A percentile compares a stretch with the other conserved stretches of the same genome.
Conservation (phyloP, 192 early-diverging fungal genomes). For the Coemansia sp. region DNA sequence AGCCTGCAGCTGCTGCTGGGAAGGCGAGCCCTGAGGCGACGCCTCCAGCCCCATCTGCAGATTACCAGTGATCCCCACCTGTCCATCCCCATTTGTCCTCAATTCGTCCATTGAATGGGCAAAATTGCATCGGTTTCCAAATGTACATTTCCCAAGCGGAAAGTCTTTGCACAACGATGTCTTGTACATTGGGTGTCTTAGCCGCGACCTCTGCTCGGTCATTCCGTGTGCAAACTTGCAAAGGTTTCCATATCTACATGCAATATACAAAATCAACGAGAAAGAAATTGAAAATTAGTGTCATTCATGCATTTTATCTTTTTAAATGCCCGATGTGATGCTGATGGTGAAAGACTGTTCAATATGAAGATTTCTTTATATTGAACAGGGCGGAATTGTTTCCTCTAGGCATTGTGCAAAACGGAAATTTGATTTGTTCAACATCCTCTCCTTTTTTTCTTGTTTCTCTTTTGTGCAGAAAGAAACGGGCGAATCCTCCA, state of each 20-base stretch:
- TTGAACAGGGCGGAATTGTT: too few relatives aligned
- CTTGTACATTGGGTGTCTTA: conserved; percentile 93
- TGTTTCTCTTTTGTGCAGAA: too few relatives aligned
- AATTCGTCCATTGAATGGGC: conserved; percentile 68
- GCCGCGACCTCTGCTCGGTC: conserved; percentile 75
- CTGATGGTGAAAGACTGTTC: too few relatives aligned
- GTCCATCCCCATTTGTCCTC: conserved; percentile 9
- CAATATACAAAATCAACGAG: too few relatives aligned
- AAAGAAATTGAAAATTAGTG: too few relatives aligned
- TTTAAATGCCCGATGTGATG: too few relatives aligned
- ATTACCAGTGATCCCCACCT: neutral
- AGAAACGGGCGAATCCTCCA: too few relatives aligned
- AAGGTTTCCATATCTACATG: conserved; percentile 78
- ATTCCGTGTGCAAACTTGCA: conserved; percentile 94
- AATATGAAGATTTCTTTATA: too few relatives aligned
- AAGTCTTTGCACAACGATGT: conserved; percentile 93
- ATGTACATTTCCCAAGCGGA: conserved; percentile 86
- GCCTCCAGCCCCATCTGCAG: neutral
- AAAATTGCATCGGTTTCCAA: conserved; percentile 95
- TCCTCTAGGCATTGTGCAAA: too few relatives aligned
- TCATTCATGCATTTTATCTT: too few relatives aligned
- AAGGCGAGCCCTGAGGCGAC: neutral
- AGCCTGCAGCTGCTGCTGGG: neutral
- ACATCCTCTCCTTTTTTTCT: too few relatives aligned
- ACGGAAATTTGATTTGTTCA: too few relatives aligned